phyloP scores from a whole-genome alignment of 2,329 filamentous ascomycete genomes.

The Coniochaeta sp. region DNA sequence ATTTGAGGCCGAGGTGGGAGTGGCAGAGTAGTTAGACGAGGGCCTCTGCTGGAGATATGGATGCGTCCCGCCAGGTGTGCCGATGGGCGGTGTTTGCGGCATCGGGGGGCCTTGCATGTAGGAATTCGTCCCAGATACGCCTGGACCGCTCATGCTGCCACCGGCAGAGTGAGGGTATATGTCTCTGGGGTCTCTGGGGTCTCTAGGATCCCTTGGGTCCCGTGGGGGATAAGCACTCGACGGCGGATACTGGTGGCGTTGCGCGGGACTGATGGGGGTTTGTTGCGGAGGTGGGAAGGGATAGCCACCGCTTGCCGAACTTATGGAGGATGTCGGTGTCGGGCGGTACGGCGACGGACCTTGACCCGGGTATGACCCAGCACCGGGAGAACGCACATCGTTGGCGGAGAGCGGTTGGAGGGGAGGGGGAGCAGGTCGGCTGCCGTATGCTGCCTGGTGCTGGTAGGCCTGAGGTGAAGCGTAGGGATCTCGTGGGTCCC shows the following conservation, averaged over 20 bases:
- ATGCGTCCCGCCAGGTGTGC: conserved; percentile 31
- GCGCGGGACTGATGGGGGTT: conserved; percentile 40
- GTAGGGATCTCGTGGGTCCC: too few species aligned
- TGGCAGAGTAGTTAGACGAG: neutral
- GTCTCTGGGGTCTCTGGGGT: too few species aligned
- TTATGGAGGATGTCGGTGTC: conserved; percentile 38
- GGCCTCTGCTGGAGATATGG: conserved; percentile 31
- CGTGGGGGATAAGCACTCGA: conserved; percentile 30
- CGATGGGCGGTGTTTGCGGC: conserved; percentile 43
- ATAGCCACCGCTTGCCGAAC: conserved; percentile 35
- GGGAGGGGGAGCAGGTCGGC: conserved; percentile 34
- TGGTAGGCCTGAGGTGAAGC: conserved; percentile 30
- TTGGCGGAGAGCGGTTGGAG: conserved; percentile 37
- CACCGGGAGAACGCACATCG: conserved; percentile 45
- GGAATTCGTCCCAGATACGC: conserved; percentile 15
- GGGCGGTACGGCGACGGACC: conserved; percentile 43
- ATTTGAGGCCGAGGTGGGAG: neutral
- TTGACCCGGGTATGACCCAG: conserved; percentile 27
- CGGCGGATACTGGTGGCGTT: conserved; percentile 45
- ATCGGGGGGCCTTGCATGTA: conserved; percentile 14
- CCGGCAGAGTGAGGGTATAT: conserved; percentile 33
- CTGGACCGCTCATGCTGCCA: conserved; percentile 21
- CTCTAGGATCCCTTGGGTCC: too few species aligned
- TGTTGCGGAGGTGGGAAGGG: conserved; percentile 41
- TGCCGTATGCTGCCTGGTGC: conserved; percentile 30